phyloP scores from a whole-genome alignment of 345 rosid species.

The Hibiscus trionum region DNA sequence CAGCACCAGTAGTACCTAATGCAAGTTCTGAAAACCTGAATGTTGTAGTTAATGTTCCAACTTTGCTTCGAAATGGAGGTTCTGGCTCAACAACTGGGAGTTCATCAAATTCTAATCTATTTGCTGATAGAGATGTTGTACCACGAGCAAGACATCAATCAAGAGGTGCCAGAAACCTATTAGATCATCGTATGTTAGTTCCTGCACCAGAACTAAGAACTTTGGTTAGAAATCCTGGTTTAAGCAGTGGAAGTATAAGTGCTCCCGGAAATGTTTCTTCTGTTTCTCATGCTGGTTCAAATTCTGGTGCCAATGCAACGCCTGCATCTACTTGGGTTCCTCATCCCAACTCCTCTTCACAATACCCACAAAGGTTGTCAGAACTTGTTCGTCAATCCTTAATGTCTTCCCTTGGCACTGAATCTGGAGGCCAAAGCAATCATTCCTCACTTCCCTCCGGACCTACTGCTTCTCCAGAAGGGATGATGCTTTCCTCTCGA shows the following conservation, averaged over 20 bases:
- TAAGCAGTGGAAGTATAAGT: conserved; percentile 23
- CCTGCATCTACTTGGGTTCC: conserved; percentile 39
- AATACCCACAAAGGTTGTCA: conserved; percentile 54
- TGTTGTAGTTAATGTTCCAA: conserved; percentile 36
- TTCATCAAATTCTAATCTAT: conserved; percentile 30
- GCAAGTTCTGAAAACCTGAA: conserved; percentile 28
- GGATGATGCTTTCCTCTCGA: conserved; percentile 39
- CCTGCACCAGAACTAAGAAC: conserved; percentile 42
- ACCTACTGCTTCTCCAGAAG: conserved; percentile 36
- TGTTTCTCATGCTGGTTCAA: conserved; percentile 37
- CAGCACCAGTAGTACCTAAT: conserved; percentile 28
- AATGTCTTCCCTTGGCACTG: conserved; percentile 42
- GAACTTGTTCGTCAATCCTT: conserved; percentile 66
- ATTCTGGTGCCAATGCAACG: conserved; percentile 39
- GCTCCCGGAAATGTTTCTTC: conserved; percentile 45
- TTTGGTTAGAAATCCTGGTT: conserved; percentile 30
- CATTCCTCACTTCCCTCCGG: conserved; percentile 28
- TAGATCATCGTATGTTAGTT: conserved; percentile 44
- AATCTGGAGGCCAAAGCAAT: conserved; percentile 40
- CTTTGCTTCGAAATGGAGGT: conserved; percentile 40
- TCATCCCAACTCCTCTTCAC: conserved; percentile 37
- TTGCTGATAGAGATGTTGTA: conserved; percentile 32
- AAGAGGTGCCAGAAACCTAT: conserved; percentile 36
- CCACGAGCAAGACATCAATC: conserved; percentile 33
- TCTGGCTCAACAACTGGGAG: conserved; percentile 34